Base-by-base conservation (phyloP, 2,329 filamentous ascomycete species). In the Aulographum hederae region DNA sequence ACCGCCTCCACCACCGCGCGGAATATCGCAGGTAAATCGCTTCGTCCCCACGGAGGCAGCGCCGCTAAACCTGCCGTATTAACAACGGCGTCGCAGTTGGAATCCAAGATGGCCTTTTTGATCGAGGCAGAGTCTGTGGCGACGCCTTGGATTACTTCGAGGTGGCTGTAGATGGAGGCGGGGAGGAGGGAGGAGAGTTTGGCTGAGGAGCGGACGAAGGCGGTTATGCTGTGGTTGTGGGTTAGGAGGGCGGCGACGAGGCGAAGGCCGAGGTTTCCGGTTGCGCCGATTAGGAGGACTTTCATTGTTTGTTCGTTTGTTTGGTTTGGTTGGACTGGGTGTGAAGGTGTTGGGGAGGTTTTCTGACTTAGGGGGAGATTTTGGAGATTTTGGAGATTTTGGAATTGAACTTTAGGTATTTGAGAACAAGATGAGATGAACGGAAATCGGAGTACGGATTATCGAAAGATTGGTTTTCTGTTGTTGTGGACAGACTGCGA, bases 201-300 rank as follows among this genome's bases (percentile, higher is more conserved):
- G 6, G 37, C 39, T 4, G 45, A 31, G n/a, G 52, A 53, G 3
- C 56, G 53, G 8, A 60, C 52, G 37, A 45, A 56, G 16, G 52
- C 48, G 17, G 54, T 47, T 11, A 60, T 47, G 28, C 27, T 43
- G 41, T 59, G 54, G 16, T 36, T 37, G 29, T 52, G 48, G 4
- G 46, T 45, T 28, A 52, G 46, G n/a, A 52, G 46, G 4, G 53
- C 48, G 13, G 48, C 36, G 28, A 57, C 40, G 14, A 50, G 46
- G 34, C 54, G 50, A 30, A 41, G 31, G 17, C 54, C 55, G 11
- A 58, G 37, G 27, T 55, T 55, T 8, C 53, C 54, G 16, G 51
- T 57, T 42, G 47, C 48, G 17, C 53, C 54, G 25, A 59, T 39
- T 20, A 57, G 45, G 30, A 58, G 46, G 35, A 57, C 52, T 31